Evolutionary conservation across 202 grass and related monocot genomes (phyloP).

Genomic region (Cymbopogon flexuosus): DNA sequence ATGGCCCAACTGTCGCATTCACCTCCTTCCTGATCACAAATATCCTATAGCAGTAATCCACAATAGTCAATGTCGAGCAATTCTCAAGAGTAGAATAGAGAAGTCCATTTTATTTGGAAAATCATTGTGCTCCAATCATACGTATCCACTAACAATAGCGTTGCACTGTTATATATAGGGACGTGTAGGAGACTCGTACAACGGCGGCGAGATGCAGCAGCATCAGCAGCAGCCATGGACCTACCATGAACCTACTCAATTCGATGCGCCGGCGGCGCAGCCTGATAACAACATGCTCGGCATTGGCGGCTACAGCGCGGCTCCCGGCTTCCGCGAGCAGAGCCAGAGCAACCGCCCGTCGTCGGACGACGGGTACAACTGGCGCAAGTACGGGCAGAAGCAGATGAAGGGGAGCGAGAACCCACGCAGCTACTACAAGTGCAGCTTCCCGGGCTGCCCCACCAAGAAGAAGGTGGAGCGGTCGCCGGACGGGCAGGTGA

Average conservation of each 20-base stretch:
- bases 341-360: conserved; percentile 49
- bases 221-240: conserved; percentile 47
- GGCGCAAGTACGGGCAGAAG: conserved; percentile 99
- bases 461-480: conserved; percentile 98
- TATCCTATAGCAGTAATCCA: background rate
- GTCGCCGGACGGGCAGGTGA: conserved; percentile 79
- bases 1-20: background rate
- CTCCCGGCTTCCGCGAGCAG: conserved; percentile 45
- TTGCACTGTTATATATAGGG: conserved; percentile 28
- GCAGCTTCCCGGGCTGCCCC: conserved; percentile 58
- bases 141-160: background rate
- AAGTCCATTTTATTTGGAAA: background rate
- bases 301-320: conserved; percentile 19
- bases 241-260: conserved; percentile 42
- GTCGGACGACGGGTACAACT: conserved; percentile 91
- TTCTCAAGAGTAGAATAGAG: background rate
- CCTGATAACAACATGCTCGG: background rate
- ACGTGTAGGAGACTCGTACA: conserved; percentile 21
- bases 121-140: background rate
- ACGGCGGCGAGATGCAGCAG: conserved; percentile 25
- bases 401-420: conserved; percentile 90
- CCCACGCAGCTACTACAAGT: conserved; percentile 97
- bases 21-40: background rate
- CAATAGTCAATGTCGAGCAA: background rate
- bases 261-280: conserved; percentile 16